Evolutionary conservation across 495 filamentous ascomycete genomes (phyloP).

Genomic region (Aspergillus saccharolyticus): DNA sequence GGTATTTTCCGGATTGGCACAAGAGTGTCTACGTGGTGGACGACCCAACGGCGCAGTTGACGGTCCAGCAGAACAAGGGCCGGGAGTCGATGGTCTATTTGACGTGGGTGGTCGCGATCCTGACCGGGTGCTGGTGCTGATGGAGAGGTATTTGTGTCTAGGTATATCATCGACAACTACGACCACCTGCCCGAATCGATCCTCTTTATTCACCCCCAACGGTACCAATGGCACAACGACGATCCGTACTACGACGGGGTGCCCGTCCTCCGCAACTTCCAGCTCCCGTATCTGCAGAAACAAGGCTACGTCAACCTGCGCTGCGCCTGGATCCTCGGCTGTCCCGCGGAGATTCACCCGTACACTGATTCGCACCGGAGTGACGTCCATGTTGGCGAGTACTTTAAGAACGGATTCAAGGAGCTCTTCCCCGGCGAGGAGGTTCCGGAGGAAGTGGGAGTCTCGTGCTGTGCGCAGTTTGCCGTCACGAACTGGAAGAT

Average conservation of each 20-base stretch:
- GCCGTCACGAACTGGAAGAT: constrained; percentile 57
- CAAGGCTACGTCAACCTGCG: constrained; percentile 63
- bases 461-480: constrained; percentile 70
- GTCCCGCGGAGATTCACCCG: constrained; percentile 54
- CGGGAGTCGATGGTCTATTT: constrained; percentile 57
- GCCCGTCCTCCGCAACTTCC: constrained; percentile 48
- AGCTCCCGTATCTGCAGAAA: constrained; percentile 48
- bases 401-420: constrained; percentile 50
- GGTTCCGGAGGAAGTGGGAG: constrained; percentile 48
- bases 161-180: constrained; percentile 64
- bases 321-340: constrained; percentile 58
- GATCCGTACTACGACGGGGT: constrained; percentile 47
- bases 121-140: not conserved
- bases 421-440: constrained; percentile 48
- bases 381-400: constrained; percentile 43
- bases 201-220: constrained; percentile 58
- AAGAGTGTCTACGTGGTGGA: constrained; percentile 52
- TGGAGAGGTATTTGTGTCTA: constrained; percentile 10
- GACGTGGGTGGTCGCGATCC: constrained; percentile 42
- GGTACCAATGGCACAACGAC: constrained; percentile 62
- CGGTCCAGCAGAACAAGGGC: constrained; percentile 49
- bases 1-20: constrained; percentile 44
- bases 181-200: constrained; percentile 52
- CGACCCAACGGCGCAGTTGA: constrained; percentile 40
- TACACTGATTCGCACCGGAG: constrained; percentile 37